Conservation (phyloP, 495 filamentous ascomycete species). For the Penicillium ochrochloron region DNA sequence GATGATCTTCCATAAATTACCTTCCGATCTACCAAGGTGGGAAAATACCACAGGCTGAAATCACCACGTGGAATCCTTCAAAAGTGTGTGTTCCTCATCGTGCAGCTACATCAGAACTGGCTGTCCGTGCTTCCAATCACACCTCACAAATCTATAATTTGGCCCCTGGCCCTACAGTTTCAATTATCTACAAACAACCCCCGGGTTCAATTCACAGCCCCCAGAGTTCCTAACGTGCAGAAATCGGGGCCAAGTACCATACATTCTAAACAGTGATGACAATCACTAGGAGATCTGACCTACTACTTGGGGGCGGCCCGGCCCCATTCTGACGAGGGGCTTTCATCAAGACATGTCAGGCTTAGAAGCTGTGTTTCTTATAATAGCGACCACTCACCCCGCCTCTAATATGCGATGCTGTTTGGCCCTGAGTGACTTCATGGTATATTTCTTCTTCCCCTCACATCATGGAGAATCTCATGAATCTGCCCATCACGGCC, state of each 20-base stretch:
- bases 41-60: neutral
- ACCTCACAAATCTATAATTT: neutral
- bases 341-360: neutral
- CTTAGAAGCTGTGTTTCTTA: neutral
- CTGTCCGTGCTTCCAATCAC: neutral
- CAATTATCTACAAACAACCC: neutral
- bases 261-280: neutral
- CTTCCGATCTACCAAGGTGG: neutral
- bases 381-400: neutral
- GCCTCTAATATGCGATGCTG: neutral
- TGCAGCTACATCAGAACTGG: neutral
- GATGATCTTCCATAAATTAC: neutral
- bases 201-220: neutral
- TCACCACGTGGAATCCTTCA: slow-evolving; percentile 1
- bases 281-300: too few relatives aligned
- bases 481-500: slow-evolving; percentile 1
- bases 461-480: slow-evolving; percentile 1
- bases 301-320: neutral
- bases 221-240: neutral
- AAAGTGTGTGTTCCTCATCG: neutral
- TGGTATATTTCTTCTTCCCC: neutral
- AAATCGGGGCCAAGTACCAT: neutral
- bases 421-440: neutral
- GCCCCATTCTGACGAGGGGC: neutral
- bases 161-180: neutral